phyloP scores from a whole-genome alignment of 257 asterid species.

The Solanum habrochaites region DNA sequence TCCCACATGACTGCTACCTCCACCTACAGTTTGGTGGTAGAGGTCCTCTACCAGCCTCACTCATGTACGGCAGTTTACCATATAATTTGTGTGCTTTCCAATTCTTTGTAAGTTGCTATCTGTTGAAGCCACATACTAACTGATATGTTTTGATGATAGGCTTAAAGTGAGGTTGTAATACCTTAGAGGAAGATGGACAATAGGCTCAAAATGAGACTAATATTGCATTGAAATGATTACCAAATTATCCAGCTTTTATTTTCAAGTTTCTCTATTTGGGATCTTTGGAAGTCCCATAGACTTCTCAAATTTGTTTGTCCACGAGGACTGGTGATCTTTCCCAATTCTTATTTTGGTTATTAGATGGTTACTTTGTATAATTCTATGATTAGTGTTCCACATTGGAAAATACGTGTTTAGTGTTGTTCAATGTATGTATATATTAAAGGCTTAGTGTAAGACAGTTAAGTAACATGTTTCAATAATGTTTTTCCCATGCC shows the following conservation, averaged over 20 bases:
- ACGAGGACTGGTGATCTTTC: neutral
- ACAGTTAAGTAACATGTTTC: neutral
- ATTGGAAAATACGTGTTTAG: neutral
- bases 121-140: neutral
- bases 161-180: neutral
- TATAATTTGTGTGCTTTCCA: neutral
- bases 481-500: neutral
- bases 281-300: neutral
- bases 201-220: neutral
- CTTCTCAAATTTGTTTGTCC: neutral
- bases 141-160: neutral
- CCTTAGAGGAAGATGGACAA: neutral
- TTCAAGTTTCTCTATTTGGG: neutral
- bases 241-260: neutral
- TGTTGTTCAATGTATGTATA: neutral
- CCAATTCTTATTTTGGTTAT: neutral
- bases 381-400: neutral
- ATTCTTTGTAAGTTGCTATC: neutral
- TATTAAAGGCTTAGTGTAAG: neutral
- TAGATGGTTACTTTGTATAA: neutral
- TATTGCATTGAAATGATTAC: neutral
- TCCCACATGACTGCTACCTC: neutral
- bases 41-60: neutral
- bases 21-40: neutral
- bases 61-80: neutral